Evolutionary conservation across 2,329 filamentous ascomycete species (phyloP).

Genomic region (Colletotrichum gigasporum): DNA sequence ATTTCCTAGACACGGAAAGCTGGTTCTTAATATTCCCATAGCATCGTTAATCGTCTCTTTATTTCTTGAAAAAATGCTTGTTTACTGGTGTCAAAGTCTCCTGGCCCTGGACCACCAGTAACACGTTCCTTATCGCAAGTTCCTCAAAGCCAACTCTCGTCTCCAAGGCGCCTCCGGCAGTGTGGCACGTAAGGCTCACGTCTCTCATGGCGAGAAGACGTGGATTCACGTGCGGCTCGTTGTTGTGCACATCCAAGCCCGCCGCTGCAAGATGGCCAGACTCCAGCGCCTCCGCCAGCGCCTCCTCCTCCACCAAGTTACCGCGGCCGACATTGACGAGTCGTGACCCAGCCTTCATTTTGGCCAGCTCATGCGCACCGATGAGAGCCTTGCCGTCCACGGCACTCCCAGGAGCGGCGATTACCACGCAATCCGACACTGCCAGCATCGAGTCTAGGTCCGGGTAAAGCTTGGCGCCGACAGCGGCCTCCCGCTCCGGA

Average conservation of each 20-base stretch:
- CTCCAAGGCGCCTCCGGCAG: conserved; percentile 63
- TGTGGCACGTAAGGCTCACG: conserved; percentile 61
- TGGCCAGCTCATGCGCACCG: conserved; percentile 47
- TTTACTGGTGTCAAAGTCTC: conserved; percentile 62
- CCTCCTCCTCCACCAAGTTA: conserved; percentile 29
- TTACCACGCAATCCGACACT: conserved; percentile 57
- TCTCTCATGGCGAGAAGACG: conserved; percentile 42
- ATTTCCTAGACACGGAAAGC: no score
- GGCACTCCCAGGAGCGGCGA: conserved; percentile 58
- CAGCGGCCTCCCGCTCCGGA: conserved; percentile 48
- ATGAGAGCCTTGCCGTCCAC: conserved; percentile 50
- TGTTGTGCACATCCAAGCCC: conserved; percentile 43
- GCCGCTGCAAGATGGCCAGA: conserved; percentile 25
- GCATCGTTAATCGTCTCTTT: no score
- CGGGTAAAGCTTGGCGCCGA: conserved; percentile 54
- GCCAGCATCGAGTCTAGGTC: conserved; percentile 56
- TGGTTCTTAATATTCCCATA: no score
- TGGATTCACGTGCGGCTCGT: conserved; percentile 56
- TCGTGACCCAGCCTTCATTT: conserved; percentile 60
- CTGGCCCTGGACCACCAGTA: conserved; percentile 54
- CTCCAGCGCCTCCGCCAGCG: conserved; percentile 30
- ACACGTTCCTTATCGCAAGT: conserved; percentile 63
- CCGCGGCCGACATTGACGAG: conserved; percentile 64
- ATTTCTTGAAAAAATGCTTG: conserved; percentile 52
- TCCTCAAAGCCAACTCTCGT: conserved; percentile 63